phyloP scores from a whole-genome alignment of 495 filamentous ascomycete species.

The Hypoxylon fragiforme region DNA sequence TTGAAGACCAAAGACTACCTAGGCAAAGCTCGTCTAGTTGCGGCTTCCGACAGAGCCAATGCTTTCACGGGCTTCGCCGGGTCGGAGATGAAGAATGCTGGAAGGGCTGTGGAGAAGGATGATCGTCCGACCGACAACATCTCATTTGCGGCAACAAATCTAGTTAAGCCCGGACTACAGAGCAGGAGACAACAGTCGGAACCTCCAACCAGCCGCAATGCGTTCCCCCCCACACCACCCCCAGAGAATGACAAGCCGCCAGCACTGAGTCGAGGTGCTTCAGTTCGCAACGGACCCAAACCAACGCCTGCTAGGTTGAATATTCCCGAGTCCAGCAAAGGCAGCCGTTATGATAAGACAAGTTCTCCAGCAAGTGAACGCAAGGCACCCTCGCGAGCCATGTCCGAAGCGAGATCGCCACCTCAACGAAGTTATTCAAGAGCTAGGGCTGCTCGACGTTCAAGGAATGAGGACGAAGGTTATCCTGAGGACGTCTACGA shows the following conservation, averaged over 20 bases:
- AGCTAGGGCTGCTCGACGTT: conserved; percentile 40
- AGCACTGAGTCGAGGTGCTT: conserved; percentile 53
- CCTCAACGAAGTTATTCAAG: conserved; percentile 57
- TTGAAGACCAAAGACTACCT: conserved; percentile 96
- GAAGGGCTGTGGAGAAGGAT: conserved; percentile 54
- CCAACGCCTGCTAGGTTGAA: conserved; percentile 57
- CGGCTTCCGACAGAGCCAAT: conserved; percentile 78
- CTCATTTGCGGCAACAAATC: conserved; percentile 86
- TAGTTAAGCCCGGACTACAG: conserved; percentile 80
- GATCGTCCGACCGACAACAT: conserved; percentile 78
- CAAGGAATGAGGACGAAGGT: conserved; percentile 60
- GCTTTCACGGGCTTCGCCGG: conserved; percentile 77
- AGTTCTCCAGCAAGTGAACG: conserved; percentile 49
- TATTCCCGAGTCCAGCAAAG: conserved; percentile 52
- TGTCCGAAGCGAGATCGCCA: conserved; percentile 47
- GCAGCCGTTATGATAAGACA: conserved; percentile 53
- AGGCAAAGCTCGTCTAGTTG: conserved; percentile 90
- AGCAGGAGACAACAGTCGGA: conserved; percentile 86
- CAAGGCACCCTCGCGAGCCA: conserved; percentile 40
- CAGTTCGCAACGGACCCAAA: conserved; percentile 57
- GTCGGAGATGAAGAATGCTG: conserved; percentile 67
- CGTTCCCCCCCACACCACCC: conserved; percentile 94
- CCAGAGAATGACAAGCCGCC: conserved; percentile 74
- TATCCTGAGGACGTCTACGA: conserved; percentile 73
- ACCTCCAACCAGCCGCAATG: conserved; percentile 73